Evolutionary conservation across 805 yeast genomes (phyloP), one percentile per base, ranked within the genome.

Genomic region (Candida loeiensis): DNA sequence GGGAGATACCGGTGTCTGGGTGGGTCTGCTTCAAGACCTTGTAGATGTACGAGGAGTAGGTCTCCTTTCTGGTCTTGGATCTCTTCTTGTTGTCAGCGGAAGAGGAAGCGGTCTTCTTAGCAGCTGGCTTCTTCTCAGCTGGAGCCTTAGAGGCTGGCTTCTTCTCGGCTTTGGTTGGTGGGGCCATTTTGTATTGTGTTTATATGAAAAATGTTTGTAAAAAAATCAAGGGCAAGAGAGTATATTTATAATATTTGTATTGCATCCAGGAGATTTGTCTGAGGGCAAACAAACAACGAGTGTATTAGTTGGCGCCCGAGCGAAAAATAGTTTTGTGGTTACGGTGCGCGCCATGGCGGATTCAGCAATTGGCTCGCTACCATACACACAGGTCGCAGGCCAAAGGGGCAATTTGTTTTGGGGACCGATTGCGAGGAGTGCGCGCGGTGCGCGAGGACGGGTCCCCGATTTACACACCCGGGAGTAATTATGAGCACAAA

Each of bases 1-100:
- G 95, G 59, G 98, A 90, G 69, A 91, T 91, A 87, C 97, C 98
- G 50, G 98, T 91, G 71, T 91, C 97, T 71, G 97, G 98, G 75
- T 91, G 98, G 49, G 97, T 90, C 80, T 91, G 97, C 76, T 90
- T 90, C 69, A 91, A 84, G 55, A 90, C 97, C 76, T 91, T 91
- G 93, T 90, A 91, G 69, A 91, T 91, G 76, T 91, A 91, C 49
- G 97, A 89, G 52, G 96, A 88, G 79, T 89, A 91, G 52, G 97
- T 88, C 77, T 91, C 97, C 85, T 88, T 89, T 82, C 97, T 88
- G 59, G 90, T 73, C 84, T 89, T 90, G 56, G 87, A 65, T 79
- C 95, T 88, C 85, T 85, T 90, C 81, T 88, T 89, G 66, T 82
- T 70, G 61, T 80, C 90, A 44, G 80, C 77, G 54, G 85, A 63